These are phyloP conservation scores for Neurospora tetrasperma DNA, from an alignment of 495 filamentous ascomycete species.

Conservation along the genomic window DNA sequence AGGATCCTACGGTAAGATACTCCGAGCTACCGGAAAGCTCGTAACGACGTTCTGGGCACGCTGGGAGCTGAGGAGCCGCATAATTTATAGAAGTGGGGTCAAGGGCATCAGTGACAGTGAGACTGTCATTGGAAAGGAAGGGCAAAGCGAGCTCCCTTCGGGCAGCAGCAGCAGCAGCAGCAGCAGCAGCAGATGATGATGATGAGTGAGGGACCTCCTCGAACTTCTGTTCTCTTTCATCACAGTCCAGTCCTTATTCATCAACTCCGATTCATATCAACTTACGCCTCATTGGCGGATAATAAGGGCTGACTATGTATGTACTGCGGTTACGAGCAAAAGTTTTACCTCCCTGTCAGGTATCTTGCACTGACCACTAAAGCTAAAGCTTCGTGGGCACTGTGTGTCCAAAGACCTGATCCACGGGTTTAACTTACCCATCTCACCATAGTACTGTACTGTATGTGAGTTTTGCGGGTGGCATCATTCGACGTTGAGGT, in stretches of 20 bases:
- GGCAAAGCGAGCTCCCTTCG: not conserved
- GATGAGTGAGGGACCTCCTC: not conserved
- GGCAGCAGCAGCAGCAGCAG: not conserved
- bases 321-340: no score
- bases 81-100: not conserved
- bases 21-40: not conserved
- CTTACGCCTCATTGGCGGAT: not conserved
- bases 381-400: no score
- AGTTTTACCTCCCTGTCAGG: no score
- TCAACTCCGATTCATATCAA: not conserved
- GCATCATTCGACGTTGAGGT: not conserved
- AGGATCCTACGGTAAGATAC: not conserved
- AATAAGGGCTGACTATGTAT: not conserved
- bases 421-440: no score
- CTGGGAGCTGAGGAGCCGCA: not conserved
- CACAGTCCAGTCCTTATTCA: no score
- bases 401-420: no score
- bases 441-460: no score
- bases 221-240: not conserved
- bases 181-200: not conserved
- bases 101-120: not conserved
- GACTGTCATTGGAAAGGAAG: not conserved
- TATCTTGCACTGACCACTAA: no score
- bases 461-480: not conserved
- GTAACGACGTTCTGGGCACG: not conserved